These are phyloP conservation scores for Coffea eugenioides DNA, from an alignment of 257 asterid genomes.

Conservation along the genomic window DNA sequence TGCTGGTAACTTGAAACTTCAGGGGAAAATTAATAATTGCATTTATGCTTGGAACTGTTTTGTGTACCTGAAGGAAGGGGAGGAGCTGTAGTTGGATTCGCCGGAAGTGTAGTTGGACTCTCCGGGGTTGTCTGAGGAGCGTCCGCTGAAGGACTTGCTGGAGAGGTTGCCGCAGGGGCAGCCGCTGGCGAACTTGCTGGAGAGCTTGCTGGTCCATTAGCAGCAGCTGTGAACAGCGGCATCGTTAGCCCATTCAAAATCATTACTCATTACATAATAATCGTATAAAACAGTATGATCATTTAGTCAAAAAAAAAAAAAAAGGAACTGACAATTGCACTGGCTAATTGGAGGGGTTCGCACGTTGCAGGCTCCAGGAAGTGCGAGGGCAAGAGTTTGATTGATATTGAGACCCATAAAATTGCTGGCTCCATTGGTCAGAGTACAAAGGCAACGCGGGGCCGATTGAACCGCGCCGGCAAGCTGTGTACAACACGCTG, in stretches of 20 bases:
- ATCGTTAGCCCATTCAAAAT: background rate
- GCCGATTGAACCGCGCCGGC: constrained; percentile 35
- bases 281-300: background rate
- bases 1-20: too few relatives aligned
- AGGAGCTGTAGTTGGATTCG: constrained; percentile 19
- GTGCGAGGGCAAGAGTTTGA: constrained; percentile 47
- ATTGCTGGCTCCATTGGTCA: constrained; percentile 36
- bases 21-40: too few relatives aligned
- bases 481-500: constrained; percentile 57
- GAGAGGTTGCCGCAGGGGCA: constrained; percentile 24
- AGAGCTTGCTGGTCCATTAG: constrained; percentile 34
- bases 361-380: constrained; percentile 51
- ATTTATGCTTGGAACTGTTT: too few relatives aligned
- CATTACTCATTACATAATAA: too few relatives aligned
- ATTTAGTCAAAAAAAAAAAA: background rate
- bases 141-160: constrained; percentile 27
- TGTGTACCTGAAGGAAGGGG: constrained; percentile 23
- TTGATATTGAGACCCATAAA: constrained; percentile 43
- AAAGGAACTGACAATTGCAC: constrained; percentile 39
- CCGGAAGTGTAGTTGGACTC: constrained; percentile 8
- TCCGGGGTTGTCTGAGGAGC: background rate
- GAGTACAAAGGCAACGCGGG: constrained; percentile 53
- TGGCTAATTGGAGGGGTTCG: constrained; percentile 49
- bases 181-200: constrained; percentile 26
- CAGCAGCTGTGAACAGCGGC: constrained; percentile 15